Percentiles rank a stretch among this genome's conserved stretches.
phyloP scores from a whole-genome alignment of 805 yeast species.

The Zygotorulaspora florentina region DNA sequence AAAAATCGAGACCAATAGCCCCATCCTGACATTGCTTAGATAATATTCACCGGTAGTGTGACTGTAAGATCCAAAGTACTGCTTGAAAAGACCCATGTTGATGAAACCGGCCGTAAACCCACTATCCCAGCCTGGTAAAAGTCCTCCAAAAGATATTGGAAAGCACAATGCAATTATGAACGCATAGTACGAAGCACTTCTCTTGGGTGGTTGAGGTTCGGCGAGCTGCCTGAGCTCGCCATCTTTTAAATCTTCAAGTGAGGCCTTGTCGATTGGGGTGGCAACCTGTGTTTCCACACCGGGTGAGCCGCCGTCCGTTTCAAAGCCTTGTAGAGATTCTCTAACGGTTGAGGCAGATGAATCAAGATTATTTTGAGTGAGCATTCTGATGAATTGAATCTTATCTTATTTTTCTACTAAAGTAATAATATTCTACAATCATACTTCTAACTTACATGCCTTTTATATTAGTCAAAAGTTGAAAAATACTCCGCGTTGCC shows the following conservation, averaged over 20 bases:
- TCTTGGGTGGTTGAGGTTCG: neutral
- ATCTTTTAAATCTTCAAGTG: neutral
- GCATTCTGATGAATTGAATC: too few relatives aligned
- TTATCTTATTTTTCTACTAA: too few relatives aligned
- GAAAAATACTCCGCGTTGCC: too few relatives aligned
- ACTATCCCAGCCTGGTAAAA: slow-evolving; percentile 74
- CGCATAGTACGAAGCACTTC: neutral
- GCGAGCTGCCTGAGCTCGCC: neutral
- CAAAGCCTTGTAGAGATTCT: neutral
- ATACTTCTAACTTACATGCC: too few relatives aligned
- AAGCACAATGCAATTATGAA: slow-evolving; percentile 35
- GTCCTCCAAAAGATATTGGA: slow-evolving; percentile 31
- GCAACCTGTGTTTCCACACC: slow-evolving; percentile 1
- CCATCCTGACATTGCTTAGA: slow-evolving; percentile 52
- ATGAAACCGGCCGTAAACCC: slow-evolving; percentile 73
- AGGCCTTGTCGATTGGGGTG: slow-evolving; percentile 1
- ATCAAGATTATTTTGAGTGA: too few relatives aligned
- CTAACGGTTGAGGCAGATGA: neutral
- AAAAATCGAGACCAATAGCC: slow-evolving; percentile 56
- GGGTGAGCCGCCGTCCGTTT: neutral
- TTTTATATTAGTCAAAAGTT: too few relatives aligned
- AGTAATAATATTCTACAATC: too few relatives aligned
- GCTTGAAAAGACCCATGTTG: slow-evolving; percentile 48
- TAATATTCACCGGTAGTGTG: slow-evolving; percentile 32
- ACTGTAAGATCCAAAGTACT: slow-evolving; percentile 47